Base-by-base conservation (phyloP, 768 basidiomycete species). In the Panaeolus cyanescens region DNA sequence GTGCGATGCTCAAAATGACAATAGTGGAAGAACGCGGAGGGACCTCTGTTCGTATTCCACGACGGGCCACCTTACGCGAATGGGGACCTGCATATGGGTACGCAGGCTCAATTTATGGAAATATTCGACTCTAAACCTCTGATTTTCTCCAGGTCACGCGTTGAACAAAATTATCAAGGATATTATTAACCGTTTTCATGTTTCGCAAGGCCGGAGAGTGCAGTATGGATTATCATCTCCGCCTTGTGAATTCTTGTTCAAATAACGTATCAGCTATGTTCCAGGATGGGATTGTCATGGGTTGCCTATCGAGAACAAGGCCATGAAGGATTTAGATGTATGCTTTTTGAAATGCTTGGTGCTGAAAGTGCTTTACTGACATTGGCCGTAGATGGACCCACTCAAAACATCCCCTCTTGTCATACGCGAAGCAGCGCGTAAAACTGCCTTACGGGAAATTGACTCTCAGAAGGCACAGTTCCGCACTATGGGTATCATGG, bases 231-330 rank as follows among this genome's bases (percentile, higher is more conserved):
- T 22, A 63, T 22, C 6, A n/a, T 53, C 2, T 55, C 30, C 4
- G 31, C n/a, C 28, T 30, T 32, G 17, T 28, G 4, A 9, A n/a
- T 31, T 55, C 31, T 55, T 32, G n/a, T 9, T 55, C 62, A 65
- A 58, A 63, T 60, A 54, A 59, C 55, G 59, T 56, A 36, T n/a
- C 39, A 98, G 96, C 68, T 98, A 96, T 75, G 74, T 92, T 13
- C 96, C 96, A 33, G 96, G 96, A 9, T 99, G 95, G 94, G 96
- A 99, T 69, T 99, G 96, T 68, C 96, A 99, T 72, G 96, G 96
- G 5, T 85, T 98, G 12, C 96, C 96, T 0, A 98, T 99, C 62
- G 96, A 99, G 72, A 93, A 94, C 65, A 98, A 97, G 69, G 92
- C 95, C 0, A 77, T 99, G 33, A 80, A 90, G 62, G 84, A 90